These are phyloP conservation scores for Ganoderma leucocontextum DNA, from an alignment of 1,284 basidiomycete species.

Conservation along the genomic window DNA sequence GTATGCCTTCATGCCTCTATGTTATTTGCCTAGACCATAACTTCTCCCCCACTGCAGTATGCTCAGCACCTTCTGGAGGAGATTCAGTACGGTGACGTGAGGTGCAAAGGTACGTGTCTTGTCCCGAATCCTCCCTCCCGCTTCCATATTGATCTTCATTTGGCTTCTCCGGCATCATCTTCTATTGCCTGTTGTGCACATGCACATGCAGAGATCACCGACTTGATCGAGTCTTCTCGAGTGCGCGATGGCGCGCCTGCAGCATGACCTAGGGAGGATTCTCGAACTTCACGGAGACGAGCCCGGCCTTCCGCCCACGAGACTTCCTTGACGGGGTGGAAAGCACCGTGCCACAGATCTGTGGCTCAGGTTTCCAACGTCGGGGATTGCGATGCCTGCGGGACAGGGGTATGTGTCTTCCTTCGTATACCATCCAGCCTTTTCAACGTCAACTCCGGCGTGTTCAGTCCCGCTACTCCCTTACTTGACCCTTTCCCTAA, in stretches of 20 bases:
- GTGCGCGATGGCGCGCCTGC: conserved; percentile 61
- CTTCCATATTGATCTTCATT: neutral
- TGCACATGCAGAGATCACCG: conserved; percentile 53
- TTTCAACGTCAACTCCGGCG: neutral
- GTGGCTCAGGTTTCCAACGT: no score
- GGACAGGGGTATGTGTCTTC: neutral
- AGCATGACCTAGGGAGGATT: conserved; percentile 62
- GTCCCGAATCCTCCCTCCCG: neutral
- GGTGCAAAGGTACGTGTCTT: conserved; percentile 54
- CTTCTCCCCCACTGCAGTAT: conserved; percentile 56
- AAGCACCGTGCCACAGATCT: conserved; percentile 55
- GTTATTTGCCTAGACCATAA: neutral
- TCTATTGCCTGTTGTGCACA: neutral
- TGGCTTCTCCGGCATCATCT: no score
- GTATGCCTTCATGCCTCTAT: neutral
- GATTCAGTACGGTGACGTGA: conserved; percentile 66
- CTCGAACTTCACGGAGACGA: conserved; percentile 65
- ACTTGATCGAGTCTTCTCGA: conserved; percentile 63
- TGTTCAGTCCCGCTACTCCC: neutral
- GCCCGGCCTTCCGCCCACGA: conserved; percentile 40
- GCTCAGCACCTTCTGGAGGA: conserved; percentile 76
- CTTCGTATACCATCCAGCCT: no score
- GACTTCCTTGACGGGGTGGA: conserved; percentile 40
- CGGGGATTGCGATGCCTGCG: neutral
- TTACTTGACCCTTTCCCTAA: no score